Evolutionary conservation across 352 stramenopile genomes (phyloP), one percentile per base, ranked within the genome.

Genomic region (Peronospora farinosa): DNA sequence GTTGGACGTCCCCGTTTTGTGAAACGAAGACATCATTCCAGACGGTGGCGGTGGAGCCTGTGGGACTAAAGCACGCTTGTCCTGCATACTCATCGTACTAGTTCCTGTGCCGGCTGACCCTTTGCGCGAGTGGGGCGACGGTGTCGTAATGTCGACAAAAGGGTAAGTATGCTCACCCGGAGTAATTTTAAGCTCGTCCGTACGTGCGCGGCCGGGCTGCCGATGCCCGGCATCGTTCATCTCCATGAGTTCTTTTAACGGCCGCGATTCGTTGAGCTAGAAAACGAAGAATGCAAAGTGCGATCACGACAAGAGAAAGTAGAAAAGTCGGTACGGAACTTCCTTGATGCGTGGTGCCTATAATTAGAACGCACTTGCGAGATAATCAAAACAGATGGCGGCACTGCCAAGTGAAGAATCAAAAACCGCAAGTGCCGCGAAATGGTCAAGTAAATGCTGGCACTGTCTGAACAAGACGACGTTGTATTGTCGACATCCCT

Each of bases 91-190:
- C 12, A 49, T 56, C 16, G 44, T 38, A 40, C 47, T 43, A 6
- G 46, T 10, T 46, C 21, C 11, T 35, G 11, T 11, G 40, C 23
- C 51, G 27, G 10, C n/a, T 21, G 36, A 25, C 15, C 28, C 17
- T 25, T 61, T 46, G 15, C 47, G 40, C 5, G 46, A 47, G 50
- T 51, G 48, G 21, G 67, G 70, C 39, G 68, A 78, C 45, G 75
- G 76, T 45, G 76, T 87, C 21, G 76, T 83, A 41, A 87, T 80
- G 57, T 87, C 72, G 6, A 85, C 60, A 52, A 87, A 87, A 10
- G 69, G 62, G 54, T 84, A 64, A 1, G n/a, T 16, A 35, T 59
- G 60, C 35, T 75, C 72, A 3, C 52, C 72, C 0, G 74, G 74
- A 27, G 77, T 86, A 36, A 68, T 65, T 58, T 72, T 77, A 49